phyloP scores from a whole-genome alignment of 768 basidiomycete genomes.

The Lactarius hengduanensis region DNA sequence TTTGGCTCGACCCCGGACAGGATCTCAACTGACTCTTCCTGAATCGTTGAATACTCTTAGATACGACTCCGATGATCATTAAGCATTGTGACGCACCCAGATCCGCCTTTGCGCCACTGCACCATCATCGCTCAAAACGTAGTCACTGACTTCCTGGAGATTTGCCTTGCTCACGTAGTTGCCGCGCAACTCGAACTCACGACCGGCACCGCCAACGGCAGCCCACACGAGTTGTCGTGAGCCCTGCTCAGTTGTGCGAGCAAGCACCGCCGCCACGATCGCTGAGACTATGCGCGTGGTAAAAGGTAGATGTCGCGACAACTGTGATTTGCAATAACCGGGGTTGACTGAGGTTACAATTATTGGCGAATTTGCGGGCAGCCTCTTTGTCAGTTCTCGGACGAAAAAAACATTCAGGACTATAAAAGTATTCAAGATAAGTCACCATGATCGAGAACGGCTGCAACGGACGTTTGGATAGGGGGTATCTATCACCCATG shows the following conservation, averaged over 20 bases:
- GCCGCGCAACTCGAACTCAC: constrained; percentile 17
- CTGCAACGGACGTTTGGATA: constrained; percentile 23
- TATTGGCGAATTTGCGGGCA: constrained; percentile 24
- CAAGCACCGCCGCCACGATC: not conserved
- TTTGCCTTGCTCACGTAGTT: constrained; percentile 10
- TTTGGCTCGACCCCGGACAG: constrained; percentile 14
- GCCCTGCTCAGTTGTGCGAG: constrained; percentile 19
- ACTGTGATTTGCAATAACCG: constrained; percentile 21
- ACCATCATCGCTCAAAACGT: constrained; percentile 23
- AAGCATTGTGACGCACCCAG: constrained; percentile 9
- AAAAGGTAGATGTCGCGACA: constrained; percentile 14
- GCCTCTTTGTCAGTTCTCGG: constrained; percentile 25
- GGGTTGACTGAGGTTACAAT: constrained; percentile 23
- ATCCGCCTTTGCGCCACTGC: constrained; percentile 10
- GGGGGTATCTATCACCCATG: constrained; percentile 15
- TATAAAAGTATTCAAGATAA: not conserved
- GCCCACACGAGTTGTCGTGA: constrained; percentile 25
- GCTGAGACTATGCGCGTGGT: not conserved
- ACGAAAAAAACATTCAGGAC: constrained; percentile 25
- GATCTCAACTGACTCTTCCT: constrained; percentile 24
- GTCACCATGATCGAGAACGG: not conserved
- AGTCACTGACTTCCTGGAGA: constrained; percentile 21
- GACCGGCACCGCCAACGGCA: constrained; percentile 18
- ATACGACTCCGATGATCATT: not conserved
- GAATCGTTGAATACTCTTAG: not conserved